Evolutionary conservation across 2,329 filamentous ascomycete species (phyloP).

Genomic region (Botrytis pseudocinerea): DNA sequence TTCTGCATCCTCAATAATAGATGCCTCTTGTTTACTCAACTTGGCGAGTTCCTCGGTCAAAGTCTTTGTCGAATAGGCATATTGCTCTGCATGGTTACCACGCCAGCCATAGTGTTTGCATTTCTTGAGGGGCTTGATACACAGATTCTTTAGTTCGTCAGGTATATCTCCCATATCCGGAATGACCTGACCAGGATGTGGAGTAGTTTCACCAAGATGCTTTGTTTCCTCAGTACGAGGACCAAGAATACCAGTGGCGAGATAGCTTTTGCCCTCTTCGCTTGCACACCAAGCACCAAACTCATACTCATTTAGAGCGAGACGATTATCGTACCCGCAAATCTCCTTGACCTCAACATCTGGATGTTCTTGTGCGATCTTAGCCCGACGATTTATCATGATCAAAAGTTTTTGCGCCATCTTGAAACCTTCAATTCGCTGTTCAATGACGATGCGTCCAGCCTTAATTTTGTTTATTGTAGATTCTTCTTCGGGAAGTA

Average conservation of each 20-base stretch:
- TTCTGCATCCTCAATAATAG: constrained; percentile 39
- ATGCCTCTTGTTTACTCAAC: constrained; percentile 29
- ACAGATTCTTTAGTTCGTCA: constrained; percentile 35
- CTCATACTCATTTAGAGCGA: constrained; percentile 38
- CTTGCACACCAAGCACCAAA: constrained; percentile 35
- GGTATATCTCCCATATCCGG: constrained; percentile 22
- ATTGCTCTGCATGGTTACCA: constrained; percentile 34
- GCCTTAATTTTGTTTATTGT: constrained; percentile 31
- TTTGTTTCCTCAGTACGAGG: constrained; percentile 36
- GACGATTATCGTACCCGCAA: constrained; percentile 40
- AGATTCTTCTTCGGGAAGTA: constrained; percentile 35
- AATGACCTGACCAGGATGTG: constrained; percentile 30
- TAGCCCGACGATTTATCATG: constrained; percentile 36
- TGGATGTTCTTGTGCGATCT: constrained; percentile 31
- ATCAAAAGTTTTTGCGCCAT: constrained; percentile 33
- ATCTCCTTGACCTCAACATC: constrained; percentile 32
- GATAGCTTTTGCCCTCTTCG: constrained; percentile 34
- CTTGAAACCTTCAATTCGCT: constrained; percentile 29
- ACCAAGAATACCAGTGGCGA: constrained; percentile 35
- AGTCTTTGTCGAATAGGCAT: constrained; percentile 25
- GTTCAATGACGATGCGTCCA: constrained; percentile 29
- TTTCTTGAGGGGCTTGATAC: constrained; percentile 33
- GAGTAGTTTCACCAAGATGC: constrained; percentile 27
- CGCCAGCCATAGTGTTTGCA: constrained; percentile 37
- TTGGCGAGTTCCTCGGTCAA: constrained; percentile 30